Conservation (phyloP, 23 red algal species). For the Gracilaria gracilis region DNA sequence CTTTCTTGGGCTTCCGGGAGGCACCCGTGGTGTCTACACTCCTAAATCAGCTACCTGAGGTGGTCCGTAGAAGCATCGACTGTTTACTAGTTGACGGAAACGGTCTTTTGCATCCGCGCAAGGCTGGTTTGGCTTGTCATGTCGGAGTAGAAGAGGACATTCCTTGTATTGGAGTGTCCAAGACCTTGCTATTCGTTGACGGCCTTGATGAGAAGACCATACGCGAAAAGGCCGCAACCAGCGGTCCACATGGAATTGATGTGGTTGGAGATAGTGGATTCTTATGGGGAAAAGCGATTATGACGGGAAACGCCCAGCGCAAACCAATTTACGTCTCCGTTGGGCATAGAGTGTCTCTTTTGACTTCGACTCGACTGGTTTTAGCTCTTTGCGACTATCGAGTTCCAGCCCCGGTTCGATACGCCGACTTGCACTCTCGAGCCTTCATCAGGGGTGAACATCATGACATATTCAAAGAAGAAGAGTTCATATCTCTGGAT, state of each 20-base stretch:
- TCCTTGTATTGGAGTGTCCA: slow-evolving; percentile 91
- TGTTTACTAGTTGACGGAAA: slow-evolving; percentile 96
- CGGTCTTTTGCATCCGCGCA: slow-evolving; percentile 90
- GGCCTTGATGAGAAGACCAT: slow-evolving; percentile 50
- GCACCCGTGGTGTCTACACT: slow-evolving; percentile 69
- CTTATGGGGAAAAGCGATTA: slow-evolving; percentile 56
- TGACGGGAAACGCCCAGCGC: slow-evolving; percentile 57
- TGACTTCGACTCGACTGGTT: slow-evolving; percentile 45
- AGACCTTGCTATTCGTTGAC: slow-evolving; percentile 82
- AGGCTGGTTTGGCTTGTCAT: slow-evolving; percentile 85
- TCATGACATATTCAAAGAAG: slow-evolving; percentile 4
- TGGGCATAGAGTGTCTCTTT: slow-evolving; percentile 85
- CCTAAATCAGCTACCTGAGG: background rate
- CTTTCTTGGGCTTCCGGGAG: slow-evolving; percentile 88
- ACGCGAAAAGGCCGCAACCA: slow-evolving; percentile 32
- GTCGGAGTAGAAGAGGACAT: slow-evolving; percentile 79
- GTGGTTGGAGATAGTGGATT: slow-evolving; percentile 63
- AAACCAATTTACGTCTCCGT: slow-evolving; percentile 95
- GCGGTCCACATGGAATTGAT: slow-evolving; percentile 27
- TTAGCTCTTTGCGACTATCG: slow-evolving; percentile 39
- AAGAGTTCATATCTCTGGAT: background rate
- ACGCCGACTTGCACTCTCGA: slow-evolving; percentile 75
- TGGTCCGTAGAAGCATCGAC: slow-evolving; percentile 30
- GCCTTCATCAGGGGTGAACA: slow-evolving; percentile 62
- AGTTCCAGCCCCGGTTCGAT: slow-evolving; percentile 66